phyloP scores from a whole-genome alignment of 108 stramenopile genomes.

The Schizochytrium sp. region DNA sequence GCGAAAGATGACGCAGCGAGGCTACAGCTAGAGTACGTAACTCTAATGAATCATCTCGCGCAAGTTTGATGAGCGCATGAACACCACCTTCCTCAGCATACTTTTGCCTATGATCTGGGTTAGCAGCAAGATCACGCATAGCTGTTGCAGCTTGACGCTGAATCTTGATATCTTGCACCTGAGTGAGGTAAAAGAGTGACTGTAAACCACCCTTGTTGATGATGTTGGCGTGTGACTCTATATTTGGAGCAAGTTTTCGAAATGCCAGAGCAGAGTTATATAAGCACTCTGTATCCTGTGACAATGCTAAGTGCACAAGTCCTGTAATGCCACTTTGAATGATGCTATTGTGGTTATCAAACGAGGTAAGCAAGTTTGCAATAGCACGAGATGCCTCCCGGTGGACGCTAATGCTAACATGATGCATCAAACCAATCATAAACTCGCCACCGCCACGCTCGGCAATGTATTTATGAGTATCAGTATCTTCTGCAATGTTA shows the following conservation, averaged over 20 bases:
- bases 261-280: constrained; percentile 82
- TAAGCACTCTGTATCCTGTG: constrained; percentile 79
- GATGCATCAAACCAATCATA: constrained; percentile 75
- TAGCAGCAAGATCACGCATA: constrained; percentile 81
- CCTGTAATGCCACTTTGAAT: constrained; percentile 78
- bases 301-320: constrained; percentile 74
- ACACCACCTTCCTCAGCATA: constrained; percentile 81
- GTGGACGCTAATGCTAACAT: constrained; percentile 78
- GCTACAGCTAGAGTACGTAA: constrained; percentile 81
- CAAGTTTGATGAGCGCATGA: constrained; percentile 74
- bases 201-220: constrained; percentile 73
- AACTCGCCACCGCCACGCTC: constrained; percentile 68
- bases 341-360: constrained; percentile 76
- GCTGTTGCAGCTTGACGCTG: constrained; percentile 81
- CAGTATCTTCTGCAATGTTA: constrained; percentile 83
- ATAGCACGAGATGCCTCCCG: constrained; percentile 83
- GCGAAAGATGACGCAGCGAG: constrained; percentile 80
- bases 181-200: constrained; percentile 77
- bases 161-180: constrained; percentile 76
- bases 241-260: constrained; percentile 81
- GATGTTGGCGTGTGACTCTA: constrained; percentile 72
- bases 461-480: constrained; percentile 78
- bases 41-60: constrained; percentile 73
- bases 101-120: constrained; percentile 75
- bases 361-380: constrained; percentile 80